Evolutionary conservation across 192 early-diverging fungal species (phyloP), one percentile per base, ranked within the genome.

Genomic region (Chytriomyces confervae): DNA sequence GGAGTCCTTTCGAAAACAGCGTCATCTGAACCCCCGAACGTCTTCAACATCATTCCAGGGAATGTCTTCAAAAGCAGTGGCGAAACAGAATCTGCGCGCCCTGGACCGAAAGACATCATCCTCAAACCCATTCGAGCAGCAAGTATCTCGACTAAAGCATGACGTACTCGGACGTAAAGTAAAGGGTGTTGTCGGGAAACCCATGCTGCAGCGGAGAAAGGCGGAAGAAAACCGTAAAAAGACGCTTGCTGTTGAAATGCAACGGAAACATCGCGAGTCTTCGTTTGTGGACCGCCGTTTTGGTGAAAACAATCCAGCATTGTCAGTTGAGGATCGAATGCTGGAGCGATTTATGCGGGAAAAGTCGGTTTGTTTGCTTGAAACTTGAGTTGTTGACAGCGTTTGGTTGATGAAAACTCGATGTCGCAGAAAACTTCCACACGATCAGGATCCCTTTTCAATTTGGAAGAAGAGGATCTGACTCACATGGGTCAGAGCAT

Each of bases 321-420:
- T 98, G 89, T 93, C 95, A 46, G 86, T 93, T 1, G 98, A 99
- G 85, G 98, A 99, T 66, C 96, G 94, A 75, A 97, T 98, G 96
- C 73, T 98, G 81, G 89, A 91, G 84, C 90, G 98, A 78, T 98
- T 98, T 80, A 94, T 97, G 49, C 84, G 85, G 47, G 97, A 99
- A 86, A 85, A 91, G 68, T 89, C 44, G 79, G 79, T 44, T 48
- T 23, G 45, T 68, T 11, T 5, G 18, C 47, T 63, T 61, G 36
- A 10, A 44, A 45, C 77, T 84, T 76, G 84, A 86, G 67, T 74
- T 81, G 45, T 74, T 78, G 44, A 2, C 24, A 72, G 84, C 18
- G 64, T 77, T 36, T 69, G 80, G 4, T 79, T 16, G 47, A 18
- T 72, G 49, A 27, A 7, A 10, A 27, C 20, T 23, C 24, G 9